Base-by-base conservation (phyloP, 78 protist genomes). In the Dictyostelium citrinum region DNA sequence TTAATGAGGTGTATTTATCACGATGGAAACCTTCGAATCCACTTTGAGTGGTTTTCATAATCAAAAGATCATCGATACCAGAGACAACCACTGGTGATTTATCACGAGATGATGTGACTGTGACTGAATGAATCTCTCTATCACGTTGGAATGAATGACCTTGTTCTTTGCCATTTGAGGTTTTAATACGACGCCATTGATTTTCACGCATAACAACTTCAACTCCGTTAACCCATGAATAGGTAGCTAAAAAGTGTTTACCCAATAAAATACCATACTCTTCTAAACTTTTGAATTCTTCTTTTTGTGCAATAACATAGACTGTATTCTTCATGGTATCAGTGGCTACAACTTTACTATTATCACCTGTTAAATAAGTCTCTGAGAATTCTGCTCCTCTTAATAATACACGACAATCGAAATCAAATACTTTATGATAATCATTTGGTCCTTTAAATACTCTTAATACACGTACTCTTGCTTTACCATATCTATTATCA, bases 401-500 rank as follows among this genome's bases (percentile, higher is more conserved):
- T 37, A 93, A 33, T 55, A 94, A 90, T 6, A 84, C 92, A 86
- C 96, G 83, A 43, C 85, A 79, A 58, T 85, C 92, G 35, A 91
- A 68, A 72, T 91, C 96, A 41, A 78, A 70, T 5, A 91, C 61
- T 31, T 37, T 61, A 61, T 91, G 96, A 45, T 78, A 20, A 4
- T 79, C 72, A 27, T 64, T 74, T 29, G 60, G 70, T 60, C 77
- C 77, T 70, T 74, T 84, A 29, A 70, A 51, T 29, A 91, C 90
- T 72, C 81, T 84, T 55, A 91, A 71, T 33, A 91, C 92, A 68
- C 96, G 72, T 22, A 91, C 96, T 12, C 43, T 46, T 27, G 96
- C 96, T 81, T 91, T 91, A 33, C 96, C 96, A 85, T 91, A 91
- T 85, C 85, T 91, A 81, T 85, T 84, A 27, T 91, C 96, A 46